phyloP scores from a whole-genome alignment of 768 basidiomycete genomes.

The Tylopilus plumbeoviolaceoides region DNA sequence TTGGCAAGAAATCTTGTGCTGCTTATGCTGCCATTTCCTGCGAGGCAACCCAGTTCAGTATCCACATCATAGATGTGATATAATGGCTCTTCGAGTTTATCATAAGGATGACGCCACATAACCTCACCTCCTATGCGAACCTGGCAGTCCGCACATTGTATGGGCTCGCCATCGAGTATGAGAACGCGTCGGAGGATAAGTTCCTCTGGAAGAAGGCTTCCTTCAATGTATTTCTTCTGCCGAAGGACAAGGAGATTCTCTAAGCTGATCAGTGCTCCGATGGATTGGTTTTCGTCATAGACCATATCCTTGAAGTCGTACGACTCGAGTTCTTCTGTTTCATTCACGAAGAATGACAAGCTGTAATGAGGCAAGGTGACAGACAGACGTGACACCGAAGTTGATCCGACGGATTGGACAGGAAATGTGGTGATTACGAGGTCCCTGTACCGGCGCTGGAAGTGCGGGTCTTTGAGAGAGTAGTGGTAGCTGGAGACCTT shows the following conservation, averaged over 20 bases:
- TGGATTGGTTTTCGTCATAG: background rate
- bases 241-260: background rate
- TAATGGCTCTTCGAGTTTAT: too few species aligned
- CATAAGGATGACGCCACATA: too few species aligned
- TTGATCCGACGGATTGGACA: background rate
- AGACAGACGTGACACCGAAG: background rate
- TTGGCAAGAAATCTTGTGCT: background rate
- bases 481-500: too few species aligned
- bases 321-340: too few species aligned
- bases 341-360: background rate
- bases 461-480: too few species aligned
- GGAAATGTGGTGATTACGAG: background rate
- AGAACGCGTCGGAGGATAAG: background rate
- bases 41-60: background rate
- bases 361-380: background rate
- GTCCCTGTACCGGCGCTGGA: too few species aligned
- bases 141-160: too few species aligned
- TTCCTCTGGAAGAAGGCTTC: too few species aligned
- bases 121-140: too few species aligned
- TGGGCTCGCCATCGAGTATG: background rate
- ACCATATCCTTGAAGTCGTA: background rate
- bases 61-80: background rate
- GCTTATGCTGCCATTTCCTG: background rate
- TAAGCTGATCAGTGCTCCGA: background rate
- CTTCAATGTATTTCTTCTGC: background rate